Conservation (phyloP, 352 stramenopile species). For the Pythium sukuiense region DNA sequence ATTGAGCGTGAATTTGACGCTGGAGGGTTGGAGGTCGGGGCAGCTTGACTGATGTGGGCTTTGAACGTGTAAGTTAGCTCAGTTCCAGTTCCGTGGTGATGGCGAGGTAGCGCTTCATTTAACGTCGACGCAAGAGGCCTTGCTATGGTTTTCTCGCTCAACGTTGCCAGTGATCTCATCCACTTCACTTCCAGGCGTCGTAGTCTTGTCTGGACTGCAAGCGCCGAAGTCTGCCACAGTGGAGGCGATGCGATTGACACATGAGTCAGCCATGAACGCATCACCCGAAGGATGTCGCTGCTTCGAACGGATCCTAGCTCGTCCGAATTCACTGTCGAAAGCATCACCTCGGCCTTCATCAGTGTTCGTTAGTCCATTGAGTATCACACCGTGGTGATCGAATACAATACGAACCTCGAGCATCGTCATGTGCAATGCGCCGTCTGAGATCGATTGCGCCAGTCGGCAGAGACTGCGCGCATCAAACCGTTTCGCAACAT, state of each 20-base stretch:
- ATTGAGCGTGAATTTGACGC: background rate
- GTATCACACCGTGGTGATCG: background rate
- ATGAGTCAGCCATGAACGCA: constrained; percentile 41
- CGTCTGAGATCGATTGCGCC: constrained; percentile 43
- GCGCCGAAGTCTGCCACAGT: constrained; percentile 41
- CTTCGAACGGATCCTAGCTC: constrained; percentile 47
- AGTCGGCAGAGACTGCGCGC: constrained; percentile 42
- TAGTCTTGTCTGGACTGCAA: background rate
- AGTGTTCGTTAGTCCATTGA: background rate
- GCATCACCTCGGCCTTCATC: constrained; percentile 37
- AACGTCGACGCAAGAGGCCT: background rate
- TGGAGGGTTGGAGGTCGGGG: no score
- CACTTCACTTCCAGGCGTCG: background rate
- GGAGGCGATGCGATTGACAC: constrained; percentile 30
- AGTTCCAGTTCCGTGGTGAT: background rate
- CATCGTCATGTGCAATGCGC: constrained; percentile 28
- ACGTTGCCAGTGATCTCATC: background rate
- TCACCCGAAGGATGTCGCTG: constrained; percentile 50
- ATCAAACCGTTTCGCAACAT: constrained; percentile 43
- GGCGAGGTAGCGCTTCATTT: background rate
- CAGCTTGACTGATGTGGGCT: background rate
- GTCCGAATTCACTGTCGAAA: constrained; percentile 36
- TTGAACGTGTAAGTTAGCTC: constrained; percentile 19
- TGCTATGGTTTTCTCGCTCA: background rate
- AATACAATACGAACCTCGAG: constrained; percentile 32